phyloP scores from a whole-genome alignment of 768 basidiomycete species.

The Gloeopeniophorella convolvens region DNA sequence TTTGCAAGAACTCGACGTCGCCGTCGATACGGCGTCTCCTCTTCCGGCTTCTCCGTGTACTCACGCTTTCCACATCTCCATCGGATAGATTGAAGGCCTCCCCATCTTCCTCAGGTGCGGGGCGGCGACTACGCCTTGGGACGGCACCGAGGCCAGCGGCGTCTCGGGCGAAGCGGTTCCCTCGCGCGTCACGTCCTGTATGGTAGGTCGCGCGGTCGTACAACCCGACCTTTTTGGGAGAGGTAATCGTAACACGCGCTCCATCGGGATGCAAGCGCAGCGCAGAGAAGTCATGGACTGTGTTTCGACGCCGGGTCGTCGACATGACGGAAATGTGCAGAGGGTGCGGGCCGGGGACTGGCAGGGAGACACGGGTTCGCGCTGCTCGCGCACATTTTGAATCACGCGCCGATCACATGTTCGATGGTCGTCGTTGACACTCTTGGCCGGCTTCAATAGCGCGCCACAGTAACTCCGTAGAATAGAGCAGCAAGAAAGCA shows the following conservation, averaged over 20 bases:
- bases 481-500: constrained; percentile 35
- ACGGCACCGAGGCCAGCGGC: constrained; percentile 48
- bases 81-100: too few relatives aligned
- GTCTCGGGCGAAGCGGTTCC: constrained; percentile 63
- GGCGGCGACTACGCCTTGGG: constrained; percentile 30
- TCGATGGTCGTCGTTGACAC: too few relatives aligned
- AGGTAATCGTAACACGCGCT: constrained; percentile 41
- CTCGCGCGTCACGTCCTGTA: constrained; percentile 40
- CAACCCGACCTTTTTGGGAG: constrained; percentile 29
- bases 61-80: constrained; percentile 15
- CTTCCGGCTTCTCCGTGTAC: background rate
- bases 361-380: constrained; percentile 33
- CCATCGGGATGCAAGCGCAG: constrained; percentile 65
- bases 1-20: constrained; percentile 12
- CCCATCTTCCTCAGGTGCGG: constrained; percentile 22
- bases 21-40: constrained; percentile 8
- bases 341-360: background rate
- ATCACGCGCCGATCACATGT: constrained; percentile 45
- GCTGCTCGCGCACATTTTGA: constrained; percentile 74
- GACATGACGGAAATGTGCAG: too few relatives aligned
- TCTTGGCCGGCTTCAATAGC: too few relatives aligned
- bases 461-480: too few relatives aligned
- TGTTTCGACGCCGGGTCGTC: constrained; percentile 36
- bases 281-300: constrained; percentile 57
- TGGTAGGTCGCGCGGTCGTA: constrained; percentile 30